These are phyloP conservation scores for Pseudogymnoascus sp. DNA, from an alignment of 2,329 filamentous ascomycete species.

Conservation along the genomic window DNA sequence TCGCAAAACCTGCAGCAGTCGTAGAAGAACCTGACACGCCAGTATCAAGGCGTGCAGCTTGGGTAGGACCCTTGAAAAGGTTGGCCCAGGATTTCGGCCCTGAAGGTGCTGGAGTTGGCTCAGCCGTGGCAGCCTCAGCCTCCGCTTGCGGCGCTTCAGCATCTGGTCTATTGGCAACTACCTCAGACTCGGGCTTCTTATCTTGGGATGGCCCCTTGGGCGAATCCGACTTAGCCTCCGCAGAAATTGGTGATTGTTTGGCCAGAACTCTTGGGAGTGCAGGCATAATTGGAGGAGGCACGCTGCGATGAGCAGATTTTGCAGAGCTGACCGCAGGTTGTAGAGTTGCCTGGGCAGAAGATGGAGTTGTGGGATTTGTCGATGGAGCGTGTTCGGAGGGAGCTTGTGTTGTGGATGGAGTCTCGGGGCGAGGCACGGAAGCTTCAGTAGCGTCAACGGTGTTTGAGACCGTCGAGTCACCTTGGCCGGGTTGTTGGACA, in stretches of 20 bases:
- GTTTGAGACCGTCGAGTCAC: neutral
- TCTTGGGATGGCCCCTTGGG: neutral
- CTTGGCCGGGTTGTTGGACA: neutral
- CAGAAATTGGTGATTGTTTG: constrained; percentile 27
- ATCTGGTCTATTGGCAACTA: neutral
- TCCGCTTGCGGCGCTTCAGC: neutral
- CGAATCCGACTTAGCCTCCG: constrained; percentile 24
- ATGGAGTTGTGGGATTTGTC: constrained; percentile 48
- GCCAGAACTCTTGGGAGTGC: constrained; percentile 26
- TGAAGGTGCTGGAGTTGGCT: constrained; percentile 29
- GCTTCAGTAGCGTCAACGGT: constrained; percentile 29
- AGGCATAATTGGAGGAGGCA: constrained; percentile 23
- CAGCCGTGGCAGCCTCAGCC: constrained; percentile 17
- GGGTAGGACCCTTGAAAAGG: constrained; percentile 49
- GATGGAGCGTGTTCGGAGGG: constrained; percentile 29
- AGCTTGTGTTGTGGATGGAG: constrained; percentile 36
- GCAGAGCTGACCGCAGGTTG: constrained; percentile 13
- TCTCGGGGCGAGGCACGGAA: constrained; percentile 38
- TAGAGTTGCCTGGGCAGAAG: constrained; percentile 34
- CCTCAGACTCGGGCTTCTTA: neutral
- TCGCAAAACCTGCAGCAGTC: constrained; percentile 33
- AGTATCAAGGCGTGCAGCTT: constrained; percentile 20
- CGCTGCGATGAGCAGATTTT: constrained; percentile 14
- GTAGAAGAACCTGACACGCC: constrained; percentile 25
- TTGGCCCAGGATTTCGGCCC: constrained; percentile 63